Evolutionary conservation across 1,284 basidiomycete species (phyloP).

Genomic region (Malassezia equina): DNA sequence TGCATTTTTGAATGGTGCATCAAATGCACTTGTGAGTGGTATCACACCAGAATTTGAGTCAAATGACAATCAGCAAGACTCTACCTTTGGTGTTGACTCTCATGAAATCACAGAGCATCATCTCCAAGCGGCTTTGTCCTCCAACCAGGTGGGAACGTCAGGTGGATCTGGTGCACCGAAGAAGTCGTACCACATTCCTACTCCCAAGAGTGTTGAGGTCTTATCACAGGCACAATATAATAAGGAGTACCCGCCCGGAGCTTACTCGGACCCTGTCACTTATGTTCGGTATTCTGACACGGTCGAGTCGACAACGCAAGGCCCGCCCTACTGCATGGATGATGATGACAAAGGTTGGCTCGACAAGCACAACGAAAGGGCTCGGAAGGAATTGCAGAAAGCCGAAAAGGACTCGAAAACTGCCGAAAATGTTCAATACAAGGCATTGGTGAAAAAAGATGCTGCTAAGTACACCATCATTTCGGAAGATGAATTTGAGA

Average conservation of each 20-base stretch:
- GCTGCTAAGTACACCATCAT: constrained; percentile 52
- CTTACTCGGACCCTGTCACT: constrained; percentile 51
- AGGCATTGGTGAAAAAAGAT: constrained; percentile 48
- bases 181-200: constrained; percentile 45
- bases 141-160: constrained; percentile 37
- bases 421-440: background rate
- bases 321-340: constrained; percentile 82
- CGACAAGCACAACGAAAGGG: constrained; percentile 76
- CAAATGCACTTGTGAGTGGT: constrained; percentile 34
- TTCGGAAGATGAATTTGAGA: constrained; percentile 81
- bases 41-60: constrained; percentile 37
- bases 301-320: constrained; percentile 65
- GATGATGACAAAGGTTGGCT: constrained; percentile 93
- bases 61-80: constrained; percentile 35
- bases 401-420: constrained; percentile 62
- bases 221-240: constrained; percentile 29
- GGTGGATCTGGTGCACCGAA: constrained; percentile 20
- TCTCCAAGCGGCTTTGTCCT: constrained; percentile 45
- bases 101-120: constrained; percentile 44
- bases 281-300: constrained; percentile 79
- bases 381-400: constrained; percentile 71
- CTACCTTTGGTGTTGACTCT: constrained; percentile 38
- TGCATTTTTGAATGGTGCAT: constrained; percentile 29
- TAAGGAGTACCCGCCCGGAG: constrained; percentile 36
- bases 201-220: constrained; percentile 37